Evolutionary conservation across 208 protist genomes (phyloP).

Genomic region (Wallacemonas rigidus): DNA sequence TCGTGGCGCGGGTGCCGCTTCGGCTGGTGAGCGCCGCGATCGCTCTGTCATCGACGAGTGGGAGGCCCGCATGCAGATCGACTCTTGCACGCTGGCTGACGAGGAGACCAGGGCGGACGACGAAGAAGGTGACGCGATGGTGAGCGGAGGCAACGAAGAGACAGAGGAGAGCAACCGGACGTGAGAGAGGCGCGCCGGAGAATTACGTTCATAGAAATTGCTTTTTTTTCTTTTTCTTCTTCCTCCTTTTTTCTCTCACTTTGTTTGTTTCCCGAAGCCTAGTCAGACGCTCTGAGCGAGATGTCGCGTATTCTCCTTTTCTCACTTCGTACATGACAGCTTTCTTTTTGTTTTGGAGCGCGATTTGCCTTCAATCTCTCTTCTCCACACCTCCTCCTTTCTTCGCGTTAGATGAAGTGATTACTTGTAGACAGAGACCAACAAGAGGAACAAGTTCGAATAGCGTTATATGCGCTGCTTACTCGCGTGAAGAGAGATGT

Average conservation of each 20-base stretch:
- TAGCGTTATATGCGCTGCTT: too few relatives aligned
- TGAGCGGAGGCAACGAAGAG: conserved; percentile 12
- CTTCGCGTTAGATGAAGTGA: not conserved
- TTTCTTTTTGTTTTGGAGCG: conserved; percentile 4
- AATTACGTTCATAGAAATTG: not conserved
- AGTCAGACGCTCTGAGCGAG: not conserved
- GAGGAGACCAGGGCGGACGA: conserved; percentile 22
- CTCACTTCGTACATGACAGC: not conserved
- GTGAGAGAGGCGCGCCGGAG: not conserved
- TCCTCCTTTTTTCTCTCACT: conserved; percentile 8
- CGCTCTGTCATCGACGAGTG: conserved; percentile 81
- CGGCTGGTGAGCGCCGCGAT: conserved; percentile 62
- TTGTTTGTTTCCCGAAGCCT: not conserved
- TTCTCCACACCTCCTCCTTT: not conserved
- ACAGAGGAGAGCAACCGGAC: not conserved
- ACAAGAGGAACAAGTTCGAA: too few relatives aligned
- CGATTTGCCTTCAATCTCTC: not conserved
- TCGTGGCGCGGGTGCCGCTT: conserved; percentile 27
- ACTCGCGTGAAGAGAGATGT: too few relatives aligned
- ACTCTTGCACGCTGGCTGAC: conserved; percentile 32
- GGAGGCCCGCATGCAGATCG: conserved; percentile 72
- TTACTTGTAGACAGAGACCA: not conserved
- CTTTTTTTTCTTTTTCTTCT: conserved; percentile 15
- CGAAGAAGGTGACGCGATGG: conserved; percentile 10
- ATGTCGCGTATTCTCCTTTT: not conserved